Evolutionary conservation across 2,329 filamentous ascomycete genomes (phyloP).

Genomic region (Diaporthe capsici): DNA sequence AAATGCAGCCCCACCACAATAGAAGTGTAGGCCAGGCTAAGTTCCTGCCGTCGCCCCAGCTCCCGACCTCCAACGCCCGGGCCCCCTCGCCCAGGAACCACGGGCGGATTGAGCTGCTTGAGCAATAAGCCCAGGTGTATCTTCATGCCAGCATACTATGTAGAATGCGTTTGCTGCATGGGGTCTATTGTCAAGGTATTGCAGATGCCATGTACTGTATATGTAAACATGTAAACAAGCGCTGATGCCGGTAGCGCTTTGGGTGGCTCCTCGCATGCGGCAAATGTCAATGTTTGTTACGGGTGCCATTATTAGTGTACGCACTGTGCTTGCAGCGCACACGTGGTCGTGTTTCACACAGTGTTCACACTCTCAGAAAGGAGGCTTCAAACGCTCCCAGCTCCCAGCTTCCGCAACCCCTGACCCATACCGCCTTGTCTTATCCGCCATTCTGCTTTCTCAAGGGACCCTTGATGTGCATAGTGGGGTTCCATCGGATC

Average conservation of each 20-base stretch:
- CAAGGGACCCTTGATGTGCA: background rate
- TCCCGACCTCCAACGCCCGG: background rate
- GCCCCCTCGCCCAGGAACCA: too few relatives aligned
- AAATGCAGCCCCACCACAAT: constrained; percentile 13
- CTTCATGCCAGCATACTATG: background rate
- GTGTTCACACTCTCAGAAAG: background rate
- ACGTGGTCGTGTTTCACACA: background rate
- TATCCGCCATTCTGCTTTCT: background rate
- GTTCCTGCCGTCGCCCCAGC: constrained; percentile 21
- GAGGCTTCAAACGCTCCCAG: background rate
- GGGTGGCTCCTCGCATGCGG: background rate
- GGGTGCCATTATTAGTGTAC: background rate
- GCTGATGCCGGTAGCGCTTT: background rate
- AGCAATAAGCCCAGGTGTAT: background rate
- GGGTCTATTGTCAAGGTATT: background rate
- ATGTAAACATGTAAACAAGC: constrained; percentile 16
- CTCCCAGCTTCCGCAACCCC: background rate
- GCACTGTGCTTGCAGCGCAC: background rate
- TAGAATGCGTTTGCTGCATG: background rate
- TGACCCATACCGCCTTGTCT: constrained; percentile 23
- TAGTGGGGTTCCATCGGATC: background rate
- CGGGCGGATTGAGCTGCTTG: background rate
- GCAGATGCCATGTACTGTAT: background rate
- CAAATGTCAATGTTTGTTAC: background rate
- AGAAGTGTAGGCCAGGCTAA: background rate